phyloP scores from a whole-genome alignment of 805 yeast genomes.

The Myxozyma geophila region DNA sequence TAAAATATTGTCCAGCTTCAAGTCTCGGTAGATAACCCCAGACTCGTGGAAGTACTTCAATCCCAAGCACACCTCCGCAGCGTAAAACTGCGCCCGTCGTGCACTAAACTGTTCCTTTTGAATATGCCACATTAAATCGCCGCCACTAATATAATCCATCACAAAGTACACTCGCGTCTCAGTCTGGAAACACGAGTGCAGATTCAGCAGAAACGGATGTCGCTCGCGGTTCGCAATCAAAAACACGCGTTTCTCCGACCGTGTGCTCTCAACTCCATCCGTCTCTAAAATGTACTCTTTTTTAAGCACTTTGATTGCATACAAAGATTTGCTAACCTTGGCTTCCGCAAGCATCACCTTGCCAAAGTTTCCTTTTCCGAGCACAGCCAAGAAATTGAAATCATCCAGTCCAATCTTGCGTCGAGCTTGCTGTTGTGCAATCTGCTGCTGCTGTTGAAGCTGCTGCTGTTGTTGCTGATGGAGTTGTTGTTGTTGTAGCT shows the following conservation, averaged over 20 bases:
- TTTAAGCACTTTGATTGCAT: conserved; percentile 96
- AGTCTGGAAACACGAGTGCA: conserved; percentile 96
- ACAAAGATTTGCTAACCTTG: conserved; percentile 73
- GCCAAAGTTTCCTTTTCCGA: conserved; percentile 98
- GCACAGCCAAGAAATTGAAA: conserved; percentile 88
- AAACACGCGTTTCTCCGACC: conserved; percentile 92
- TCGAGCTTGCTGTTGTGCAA: conserved; percentile 53
- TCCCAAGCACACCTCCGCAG: conserved; percentile 92
- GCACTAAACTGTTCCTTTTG: conserved; percentile 89
- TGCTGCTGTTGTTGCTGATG: conserved; percentile 21
- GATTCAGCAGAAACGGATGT: conserved; percentile 90
- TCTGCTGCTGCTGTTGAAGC: conserved; percentile 23
- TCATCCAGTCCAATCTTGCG: conserved; percentile 81
- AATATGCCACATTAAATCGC: conserved; percentile 99
- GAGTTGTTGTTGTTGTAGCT: not conserved
- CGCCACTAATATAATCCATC: conserved; percentile 97
- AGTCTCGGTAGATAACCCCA: conserved; percentile 94
- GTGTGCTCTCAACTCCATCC: conserved; percentile 94
- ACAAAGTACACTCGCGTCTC: conserved; percentile 97
- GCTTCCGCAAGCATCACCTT: conserved; percentile 97
- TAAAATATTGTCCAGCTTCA: conserved; percentile 92
- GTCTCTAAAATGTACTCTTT: conserved; percentile 94
- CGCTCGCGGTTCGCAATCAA: conserved; percentile 77
- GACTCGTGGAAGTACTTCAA: conserved; percentile 92
- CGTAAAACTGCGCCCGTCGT: conserved; percentile 93